Evolutionary conservation across 352 stramenopile genomes (phyloP).

Genomic region (Phytophthora cactorum): DNA sequence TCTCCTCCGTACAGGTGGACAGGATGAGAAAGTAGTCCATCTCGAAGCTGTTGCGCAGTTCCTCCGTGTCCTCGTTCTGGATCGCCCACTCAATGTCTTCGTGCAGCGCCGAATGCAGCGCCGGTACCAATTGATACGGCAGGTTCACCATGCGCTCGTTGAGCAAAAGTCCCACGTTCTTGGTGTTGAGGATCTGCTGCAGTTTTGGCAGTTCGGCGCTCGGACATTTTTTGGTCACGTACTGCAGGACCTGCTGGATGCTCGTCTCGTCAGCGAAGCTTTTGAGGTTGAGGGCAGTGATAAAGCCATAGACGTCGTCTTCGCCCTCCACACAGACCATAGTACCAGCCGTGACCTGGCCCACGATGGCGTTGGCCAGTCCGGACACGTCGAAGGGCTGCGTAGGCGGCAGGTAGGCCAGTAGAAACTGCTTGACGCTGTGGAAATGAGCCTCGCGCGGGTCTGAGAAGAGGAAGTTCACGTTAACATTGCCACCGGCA

Average conservation of each 20-base stretch:
- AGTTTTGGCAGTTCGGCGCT: constrained; percentile 49
- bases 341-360: constrained; percentile 73
- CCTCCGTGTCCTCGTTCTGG: constrained; percentile 69
- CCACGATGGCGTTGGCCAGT: constrained; percentile 76
- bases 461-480: constrained; percentile 89
- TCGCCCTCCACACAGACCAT: constrained; percentile 86
- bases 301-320: constrained; percentile 86
- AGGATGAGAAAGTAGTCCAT: constrained; percentile 89
- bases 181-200: constrained; percentile 64
- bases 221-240: constrained; percentile 80
- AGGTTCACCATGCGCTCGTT: constrained; percentile 90
- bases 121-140: constrained; percentile 84
- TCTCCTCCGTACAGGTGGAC: constrained; percentile 67
- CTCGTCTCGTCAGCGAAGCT: constrained; percentile 57
- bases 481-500: constrained; percentile 54
- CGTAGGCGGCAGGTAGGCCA: constrained; percentile 73
- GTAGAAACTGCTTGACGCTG: constrained; percentile 87
- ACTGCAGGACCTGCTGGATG: constrained; percentile 80
- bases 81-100: constrained; percentile 89
- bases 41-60: constrained; percentile 69
- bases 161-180: constrained; percentile 72
- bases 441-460: constrained; percentile 84
- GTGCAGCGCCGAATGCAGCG: constrained; percentile 80
- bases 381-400: constrained; percentile 86
- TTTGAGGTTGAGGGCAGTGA: constrained; percentile 77